A percentile compares a stretch with the other conserved stretches of the same genome.
These are phyloP conservation scores for Camellia oleifera DNA, from an alignment of 179 eudicot species.

Conservation along the genomic window DNA sequence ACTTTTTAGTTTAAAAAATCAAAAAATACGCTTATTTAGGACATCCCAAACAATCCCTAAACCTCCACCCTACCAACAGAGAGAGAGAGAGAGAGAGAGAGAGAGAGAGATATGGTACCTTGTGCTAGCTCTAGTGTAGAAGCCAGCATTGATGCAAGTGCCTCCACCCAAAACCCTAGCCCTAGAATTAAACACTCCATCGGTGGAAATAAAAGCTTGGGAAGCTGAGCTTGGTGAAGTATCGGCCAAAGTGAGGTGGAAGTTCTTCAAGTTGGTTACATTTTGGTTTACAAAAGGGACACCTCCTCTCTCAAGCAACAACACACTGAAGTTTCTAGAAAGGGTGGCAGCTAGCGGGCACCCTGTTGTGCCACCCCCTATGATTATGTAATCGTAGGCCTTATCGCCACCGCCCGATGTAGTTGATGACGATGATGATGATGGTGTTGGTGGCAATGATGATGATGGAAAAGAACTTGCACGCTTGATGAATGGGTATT, in stretches of 20 bases:
- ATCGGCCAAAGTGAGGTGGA: constrained; percentile 76
- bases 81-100: constrained; percentile 14
- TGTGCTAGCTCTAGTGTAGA: constrained; percentile 82
- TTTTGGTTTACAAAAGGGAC: constrained; percentile 70
- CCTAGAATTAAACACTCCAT: constrained; percentile 79
- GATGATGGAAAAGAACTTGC: constrained; percentile 53
- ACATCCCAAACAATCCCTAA: too few species aligned
- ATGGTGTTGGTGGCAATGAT: constrained; percentile 5
- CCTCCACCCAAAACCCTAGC: constrained; percentile 91
- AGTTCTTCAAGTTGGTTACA: constrained; percentile 62
- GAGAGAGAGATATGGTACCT: constrained; percentile 60
- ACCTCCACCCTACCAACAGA: not conserved
- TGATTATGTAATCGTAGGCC: constrained; percentile 69
- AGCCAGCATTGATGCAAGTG: constrained; percentile 88
- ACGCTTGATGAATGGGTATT: constrained; percentile 54
- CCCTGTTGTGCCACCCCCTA: constrained; percentile 98
- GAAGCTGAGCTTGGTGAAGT: constrained; percentile 66
- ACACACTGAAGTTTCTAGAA: constrained; percentile 60
- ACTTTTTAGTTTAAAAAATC: too few species aligned
- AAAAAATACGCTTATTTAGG: too few species aligned
- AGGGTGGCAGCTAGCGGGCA: constrained; percentile 87
- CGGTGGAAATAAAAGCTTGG: constrained; percentile 70
- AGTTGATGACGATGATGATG: constrained; percentile 19
- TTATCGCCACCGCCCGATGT: constrained; percentile 10
- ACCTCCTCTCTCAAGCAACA: constrained; percentile 85